Conservation (phyloP, 148 eudicot species). For the Cornus kousa region DNA sequence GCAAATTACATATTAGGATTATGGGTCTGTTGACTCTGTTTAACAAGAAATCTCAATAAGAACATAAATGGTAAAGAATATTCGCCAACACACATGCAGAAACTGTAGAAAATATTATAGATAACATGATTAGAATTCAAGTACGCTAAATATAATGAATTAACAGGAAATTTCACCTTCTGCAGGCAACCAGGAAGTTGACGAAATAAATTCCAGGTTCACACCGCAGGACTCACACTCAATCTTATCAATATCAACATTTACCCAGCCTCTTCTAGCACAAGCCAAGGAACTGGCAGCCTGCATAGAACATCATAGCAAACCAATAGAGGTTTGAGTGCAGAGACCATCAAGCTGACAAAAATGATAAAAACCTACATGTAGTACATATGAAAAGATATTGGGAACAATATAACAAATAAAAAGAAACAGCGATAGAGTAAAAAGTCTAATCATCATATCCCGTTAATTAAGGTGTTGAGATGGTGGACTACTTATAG, state of each 20-base stretch:
- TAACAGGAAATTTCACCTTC: slow-evolving; percentile 53
- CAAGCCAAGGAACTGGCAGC: slow-evolving; percentile 86
- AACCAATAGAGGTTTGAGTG: not conserved
- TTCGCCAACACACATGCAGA: not conserved
- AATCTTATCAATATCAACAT: slow-evolving; percentile 72
- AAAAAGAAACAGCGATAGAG: not conserved
- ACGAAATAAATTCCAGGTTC: slow-evolving; percentile 42
- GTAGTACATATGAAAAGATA: not conserved
- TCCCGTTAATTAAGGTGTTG: too few species aligned
- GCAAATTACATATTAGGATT: not conserved
- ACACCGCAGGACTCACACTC: slow-evolving; percentile 89
- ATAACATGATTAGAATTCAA: not conserved
- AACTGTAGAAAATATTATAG: not conserved
- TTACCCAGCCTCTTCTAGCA: slow-evolving; percentile 96
- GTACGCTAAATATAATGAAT: not conserved
- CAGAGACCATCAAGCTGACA: slow-evolving; percentile 1
- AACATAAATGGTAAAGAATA: not conserved
- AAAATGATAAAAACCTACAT: slow-evolving; percentile 7
- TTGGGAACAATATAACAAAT: not conserved
- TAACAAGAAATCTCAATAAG: not conserved
- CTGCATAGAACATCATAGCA: slow-evolving; percentile 32
- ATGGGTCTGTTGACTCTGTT: not conserved
- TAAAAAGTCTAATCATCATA: not conserved
- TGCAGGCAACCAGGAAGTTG: slow-evolving; percentile 48
- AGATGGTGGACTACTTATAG: too few species aligned